Evolutionary conservation across 192 early-diverging fungal genomes (phyloP), one percentile per base, ranked within the genome.

Genomic region (Entophlyctis helioformis): DNA sequence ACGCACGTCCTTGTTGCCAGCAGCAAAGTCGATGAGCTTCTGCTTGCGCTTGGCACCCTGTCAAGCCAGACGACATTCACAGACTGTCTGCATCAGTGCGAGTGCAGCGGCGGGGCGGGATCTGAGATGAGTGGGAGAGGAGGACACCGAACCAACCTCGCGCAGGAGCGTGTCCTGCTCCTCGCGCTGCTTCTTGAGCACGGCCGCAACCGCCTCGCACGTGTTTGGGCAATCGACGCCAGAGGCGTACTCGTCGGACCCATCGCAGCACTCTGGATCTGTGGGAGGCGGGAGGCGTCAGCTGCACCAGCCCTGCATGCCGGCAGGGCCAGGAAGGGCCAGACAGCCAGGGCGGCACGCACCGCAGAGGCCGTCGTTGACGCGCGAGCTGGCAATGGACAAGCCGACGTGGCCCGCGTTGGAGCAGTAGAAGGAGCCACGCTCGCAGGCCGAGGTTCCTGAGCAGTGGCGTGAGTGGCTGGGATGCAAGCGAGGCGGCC

Each of bases 341-440:
- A n/a, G n/a, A 8, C 29, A 11, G 29, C 29, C 11, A 32, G 18
- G 39, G 23, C 10, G 7, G 35, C 5, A 47, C 53, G 22, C 55
- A 80, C 75, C 95, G 56, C 95, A 98, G 12, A 95, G 71, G 15
- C 92, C 91, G 64, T 98, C 92, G 58, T 96, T 93, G 24, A 98
- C 89, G 13, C 74, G 72, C 8, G 65, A 74, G 0, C 80, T 69
- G 16, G 64, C 63, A 31, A 98, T 84, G 16, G 54, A 50, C 0
- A 77, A 60, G 0, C 84, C 75, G 5, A 76, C 49, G 51, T 96
- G 85, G 0, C 86, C 84, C 7, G 45, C 42, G 50, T 98, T 96
- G 9, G 47, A 57, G 44, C 95, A 98, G 49, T 87, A 84, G 50
- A 95, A 98, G 2, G 41, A 32, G 1, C 74, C 67, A 49, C 86